Percentiles rank a stretch among this genome's conserved stretches.
phyloP scores from a whole-genome alignment of 2,329 filamentous ascomycete species.

The Calonectria honghensis region DNA sequence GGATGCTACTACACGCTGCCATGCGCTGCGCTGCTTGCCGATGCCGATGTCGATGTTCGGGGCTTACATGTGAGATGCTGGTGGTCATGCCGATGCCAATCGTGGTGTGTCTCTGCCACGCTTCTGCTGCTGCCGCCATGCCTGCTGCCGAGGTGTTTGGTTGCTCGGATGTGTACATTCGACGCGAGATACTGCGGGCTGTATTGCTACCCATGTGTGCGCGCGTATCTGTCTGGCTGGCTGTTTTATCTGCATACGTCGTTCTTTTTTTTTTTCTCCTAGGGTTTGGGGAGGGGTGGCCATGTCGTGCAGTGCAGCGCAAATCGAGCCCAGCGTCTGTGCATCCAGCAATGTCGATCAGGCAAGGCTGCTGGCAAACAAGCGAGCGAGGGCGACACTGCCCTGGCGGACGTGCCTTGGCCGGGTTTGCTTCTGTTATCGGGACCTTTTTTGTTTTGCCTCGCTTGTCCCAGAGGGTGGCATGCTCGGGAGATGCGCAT shows the following conservation, averaged over 20 bases:
- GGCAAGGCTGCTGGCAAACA: conserved; percentile 31
- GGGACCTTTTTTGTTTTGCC: conserved; percentile 17
- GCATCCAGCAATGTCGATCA: conserved; percentile 30
- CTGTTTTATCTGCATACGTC: conserved; percentile 27
- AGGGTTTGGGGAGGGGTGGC: neutral
- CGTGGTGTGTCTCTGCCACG: neutral
- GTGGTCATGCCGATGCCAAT: conserved; percentile 12
- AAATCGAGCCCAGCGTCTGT: conserved; percentile 30
- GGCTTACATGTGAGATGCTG: conserved; percentile 21
- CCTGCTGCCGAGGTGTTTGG: conserved; percentile 15
- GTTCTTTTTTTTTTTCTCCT: neutral
- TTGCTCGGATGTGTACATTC: conserved; percentile 9
- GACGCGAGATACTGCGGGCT: conserved; percentile 33
- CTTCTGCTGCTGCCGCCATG: conserved; percentile 9
- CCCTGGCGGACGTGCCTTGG: neutral
- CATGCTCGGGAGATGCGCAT: conserved; percentile 47
- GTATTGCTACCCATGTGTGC: conserved; percentile 33
- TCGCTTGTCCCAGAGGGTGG: conserved; percentile 21
- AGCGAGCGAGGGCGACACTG: neutral
- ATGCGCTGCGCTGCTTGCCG: conserved; percentile 23
- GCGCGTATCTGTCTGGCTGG: neutral
- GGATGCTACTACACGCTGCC: neutral
- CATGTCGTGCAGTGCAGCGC: conserved; percentile 22
- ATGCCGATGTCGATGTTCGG: conserved; percentile 32
- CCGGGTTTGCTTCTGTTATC: conserved; percentile 11